These are phyloP conservation scores for Psilocybe cyanescens DNA, from an alignment of 768 basidiomycete species.

Conservation along the genomic window DNA sequence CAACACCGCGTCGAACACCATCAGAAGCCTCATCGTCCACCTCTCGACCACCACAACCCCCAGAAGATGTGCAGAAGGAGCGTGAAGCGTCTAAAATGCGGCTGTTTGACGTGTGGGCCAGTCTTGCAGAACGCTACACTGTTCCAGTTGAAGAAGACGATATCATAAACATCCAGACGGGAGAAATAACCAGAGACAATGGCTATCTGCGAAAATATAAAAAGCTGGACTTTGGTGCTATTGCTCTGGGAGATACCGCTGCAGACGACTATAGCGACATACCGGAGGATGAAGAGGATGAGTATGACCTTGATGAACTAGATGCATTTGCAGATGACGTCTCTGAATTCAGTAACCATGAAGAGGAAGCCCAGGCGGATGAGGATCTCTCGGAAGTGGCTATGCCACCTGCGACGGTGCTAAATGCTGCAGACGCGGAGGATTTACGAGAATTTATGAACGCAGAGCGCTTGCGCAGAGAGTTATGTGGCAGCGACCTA, in stretches of 20 bases:
- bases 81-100: slow-evolving; percentile 60
- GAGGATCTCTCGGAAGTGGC: neutral
- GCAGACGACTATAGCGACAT: slow-evolving; percentile 46
- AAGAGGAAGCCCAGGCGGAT: slow-evolving; percentile 4
- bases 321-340: slow-evolving; percentile 48
- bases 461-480: slow-evolving; percentile 58
- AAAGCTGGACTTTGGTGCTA: slow-evolving; percentile 54
- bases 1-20: slow-evolving; percentile 42
- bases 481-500: slow-evolving; percentile 48
- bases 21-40: slow-evolving; percentile 37
- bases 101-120: slow-evolving; percentile 65
- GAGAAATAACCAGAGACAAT: slow-evolving; percentile 67
- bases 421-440: slow-evolving; percentile 47
- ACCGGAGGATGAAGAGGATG: slow-evolving; percentile 52
- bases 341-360: slow-evolving; percentile 29
- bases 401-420: slow-evolving; percentile 16
- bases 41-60: slow-evolving; percentile 31
- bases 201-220: slow-evolving; percentile 58
- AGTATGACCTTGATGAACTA: slow-evolving; percentile 64
- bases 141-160: slow-evolving; percentile 78
- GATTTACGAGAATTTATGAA: slow-evolving; percentile 71
- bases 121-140: slow-evolving; percentile 70
- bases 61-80: slow-evolving; percentile 52
- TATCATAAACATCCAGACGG: slow-evolving; percentile 69
- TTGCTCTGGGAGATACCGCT: slow-evolving; percentile 35